Evolutionary conservation across 371 early-diverging fungal species (phyloP).

Genomic region (Lichtheimia hyalospora): DNA sequence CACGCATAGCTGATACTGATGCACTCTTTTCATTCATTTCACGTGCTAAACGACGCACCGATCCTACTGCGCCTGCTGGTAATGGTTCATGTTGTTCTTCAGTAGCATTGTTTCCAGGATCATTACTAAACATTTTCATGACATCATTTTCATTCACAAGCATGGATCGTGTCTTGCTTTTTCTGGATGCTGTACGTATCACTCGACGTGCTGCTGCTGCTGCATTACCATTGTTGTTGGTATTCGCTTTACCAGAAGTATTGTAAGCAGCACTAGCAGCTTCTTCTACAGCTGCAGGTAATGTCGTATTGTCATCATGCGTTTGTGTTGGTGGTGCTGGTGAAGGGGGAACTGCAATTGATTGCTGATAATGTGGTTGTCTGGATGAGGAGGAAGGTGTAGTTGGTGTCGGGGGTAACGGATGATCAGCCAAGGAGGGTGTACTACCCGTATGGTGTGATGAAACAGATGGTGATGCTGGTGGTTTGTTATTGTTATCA

Average conservation of each 20-base stretch:
- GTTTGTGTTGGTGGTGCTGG: background rate
- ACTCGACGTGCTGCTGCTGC: slow-evolving; percentile 25
- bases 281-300: slow-evolving; percentile 1
- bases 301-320: background rate
- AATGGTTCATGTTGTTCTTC: slow-evolving; percentile 14
- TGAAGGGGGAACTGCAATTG: background rate
- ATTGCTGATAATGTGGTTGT: no score
- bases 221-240: slow-evolving; percentile 1
- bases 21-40: slow-evolving; percentile 23
- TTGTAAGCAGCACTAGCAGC: background rate
- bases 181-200: slow-evolving; percentile 27
- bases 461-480: background rate
- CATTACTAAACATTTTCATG: slow-evolving; percentile 18
- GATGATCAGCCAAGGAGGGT: background rate
- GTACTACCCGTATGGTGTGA: background rate
- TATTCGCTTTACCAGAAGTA: background rate
- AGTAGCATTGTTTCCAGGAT: background rate
- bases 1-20: slow-evolving; percentile 12
- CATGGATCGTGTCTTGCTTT: slow-evolving; percentile 27
- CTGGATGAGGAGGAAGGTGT: background rate
- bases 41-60: slow-evolving; percentile 34
- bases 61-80: slow-evolving; percentile 36
- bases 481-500: background rate
- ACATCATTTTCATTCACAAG: slow-evolving; percentile 27
- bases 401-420: background rate